A percentile compares a stretch with the other conserved stretches of the same genome.
These are phyloP conservation scores for Trichoderma harzianum DNA, from an alignment of 2,329 filamentous ascomycete species.

Conservation along the genomic window DNA sequence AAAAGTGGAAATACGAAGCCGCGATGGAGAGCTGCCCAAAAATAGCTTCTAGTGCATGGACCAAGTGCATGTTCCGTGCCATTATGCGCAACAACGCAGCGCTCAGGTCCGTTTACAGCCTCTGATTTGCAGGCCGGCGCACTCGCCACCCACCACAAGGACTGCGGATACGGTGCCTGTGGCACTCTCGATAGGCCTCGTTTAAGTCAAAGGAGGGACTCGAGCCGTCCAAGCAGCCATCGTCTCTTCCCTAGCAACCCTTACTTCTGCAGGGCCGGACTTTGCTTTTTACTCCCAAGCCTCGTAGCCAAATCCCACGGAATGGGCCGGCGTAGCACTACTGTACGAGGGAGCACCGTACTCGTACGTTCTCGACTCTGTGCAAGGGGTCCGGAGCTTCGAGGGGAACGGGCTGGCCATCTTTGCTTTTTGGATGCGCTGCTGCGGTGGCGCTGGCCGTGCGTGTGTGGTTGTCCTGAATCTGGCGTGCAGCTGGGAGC, in stretches of 20 bases:
- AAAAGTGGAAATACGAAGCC: slow-evolving; percentile 5
- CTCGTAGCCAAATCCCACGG: not conserved
- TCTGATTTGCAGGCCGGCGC: slow-evolving; percentile 2
- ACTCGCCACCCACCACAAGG: not conserved
- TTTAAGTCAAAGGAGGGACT: not conserved
- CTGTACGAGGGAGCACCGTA: not conserved
- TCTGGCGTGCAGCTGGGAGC: slow-evolving; percentile 1
- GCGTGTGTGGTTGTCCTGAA: slow-evolving; percentile 12
- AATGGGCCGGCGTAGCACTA: not conserved
- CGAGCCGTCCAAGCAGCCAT: not conserved
- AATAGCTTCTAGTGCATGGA: slow-evolving; percentile 7
- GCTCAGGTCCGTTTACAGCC: not conserved
- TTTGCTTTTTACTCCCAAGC: not conserved
- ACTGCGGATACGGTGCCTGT: not conserved
- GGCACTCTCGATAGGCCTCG: slow-evolving; percentile 1
- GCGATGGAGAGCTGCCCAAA: not conserved
- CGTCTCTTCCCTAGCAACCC: not conserved
- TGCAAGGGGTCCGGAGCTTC: slow-evolving; percentile 8
- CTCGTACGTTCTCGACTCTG: not conserved
- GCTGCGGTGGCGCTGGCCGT: slow-evolving; percentile 13
- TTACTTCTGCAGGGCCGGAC: not conserved
- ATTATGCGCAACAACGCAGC: not conserved
- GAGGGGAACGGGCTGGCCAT: not conserved
- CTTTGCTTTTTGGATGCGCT: slow-evolving; percentile 10
- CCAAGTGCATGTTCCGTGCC: not conserved